Evolutionary conservation across 2,329 filamentous ascomycete genomes (phyloP).

Genomic region (Cytospora schulzeri): DNA sequence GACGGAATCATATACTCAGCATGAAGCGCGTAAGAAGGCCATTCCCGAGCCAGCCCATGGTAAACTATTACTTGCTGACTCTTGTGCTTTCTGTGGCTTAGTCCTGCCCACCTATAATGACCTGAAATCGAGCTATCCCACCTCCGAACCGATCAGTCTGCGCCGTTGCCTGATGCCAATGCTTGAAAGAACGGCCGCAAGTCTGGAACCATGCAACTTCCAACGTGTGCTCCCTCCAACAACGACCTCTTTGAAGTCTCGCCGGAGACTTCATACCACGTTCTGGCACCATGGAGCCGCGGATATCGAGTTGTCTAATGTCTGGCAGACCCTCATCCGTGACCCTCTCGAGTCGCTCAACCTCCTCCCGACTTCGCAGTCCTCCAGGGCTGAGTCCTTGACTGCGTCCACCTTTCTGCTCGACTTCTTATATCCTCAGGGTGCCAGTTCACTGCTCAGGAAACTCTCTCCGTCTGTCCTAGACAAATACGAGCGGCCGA

Average conservation of each 20-base stretch:
- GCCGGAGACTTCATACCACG: slow-evolving; percentile 48
- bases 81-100: slow-evolving; percentile 2
- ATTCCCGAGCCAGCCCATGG: too few relatives aligned
- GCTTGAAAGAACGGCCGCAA: slow-evolving; percentile 60
- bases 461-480: slow-evolving; percentile 34
- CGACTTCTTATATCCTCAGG: slow-evolving; percentile 58
- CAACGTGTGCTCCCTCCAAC: slow-evolving; percentile 52
- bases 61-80: slow-evolving; percentile 9
- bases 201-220: slow-evolving; percentile 58
- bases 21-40: slow-evolving; percentile 27
- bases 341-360: slow-evolving; percentile 34
- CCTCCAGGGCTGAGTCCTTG: slow-evolving; percentile 36
- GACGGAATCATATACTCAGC: slow-evolving; percentile 16
- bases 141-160: slow-evolving; percentile 16
- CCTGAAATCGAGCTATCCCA: slow-evolving; percentile 15
- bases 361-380: slow-evolving; percentile 31
- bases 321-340: slow-evolving; percentile 44
- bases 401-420: slow-evolving; percentile 53
- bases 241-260: slow-evolving; percentile 41
- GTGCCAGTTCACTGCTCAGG: slow-evolving; percentile 46
- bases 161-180: slow-evolving; percentile 42
- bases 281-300: slow-evolving; percentile 60
- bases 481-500: slow-evolving; percentile 29
- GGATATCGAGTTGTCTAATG: slow-evolving; percentile 49
- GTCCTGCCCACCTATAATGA: slow-evolving; percentile 22